Percentiles rank a stretch among this genome's conserved stretches.
Evolutionary conservation across 257 asterid species (phyloP).

Genomic region (Solanum chmielewskii): DNA sequence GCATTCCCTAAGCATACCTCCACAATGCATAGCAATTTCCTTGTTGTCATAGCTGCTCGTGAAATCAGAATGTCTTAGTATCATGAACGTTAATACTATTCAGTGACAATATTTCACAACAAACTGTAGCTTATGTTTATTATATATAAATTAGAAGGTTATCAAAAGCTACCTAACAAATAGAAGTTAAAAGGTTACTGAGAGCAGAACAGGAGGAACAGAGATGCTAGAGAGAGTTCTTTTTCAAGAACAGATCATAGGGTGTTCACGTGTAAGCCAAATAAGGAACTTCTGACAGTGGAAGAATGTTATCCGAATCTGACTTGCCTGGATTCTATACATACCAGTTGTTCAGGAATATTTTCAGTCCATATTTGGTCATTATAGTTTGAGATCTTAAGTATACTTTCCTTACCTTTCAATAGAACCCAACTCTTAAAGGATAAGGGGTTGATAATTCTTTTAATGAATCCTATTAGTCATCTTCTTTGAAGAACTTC

Average conservation of each 20-base stretch:
- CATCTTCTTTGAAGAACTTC: not conserved
- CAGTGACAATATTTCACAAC: not conserved
- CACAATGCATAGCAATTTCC: constrained; percentile 93
- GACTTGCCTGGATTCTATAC: not conserved
- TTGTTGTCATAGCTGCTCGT: constrained; percentile 83
- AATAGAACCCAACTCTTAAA: not conserved
- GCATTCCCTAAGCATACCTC: constrained; percentile 97
- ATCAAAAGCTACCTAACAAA: not conserved
- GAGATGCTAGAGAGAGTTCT: not conserved
- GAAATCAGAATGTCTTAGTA: constrained; percentile 2
- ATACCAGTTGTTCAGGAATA: not conserved
- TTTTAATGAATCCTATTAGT: not conserved
- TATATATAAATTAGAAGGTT: not conserved
- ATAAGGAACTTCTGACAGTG: not conserved
- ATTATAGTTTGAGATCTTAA: not conserved
- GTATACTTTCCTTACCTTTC: not conserved
- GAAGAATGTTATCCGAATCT: not conserved
- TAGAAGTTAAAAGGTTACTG: not conserved
- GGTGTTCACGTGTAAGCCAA: not conserved
- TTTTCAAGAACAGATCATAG: not conserved
- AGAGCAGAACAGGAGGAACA: not conserved
- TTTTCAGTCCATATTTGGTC: not conserved
- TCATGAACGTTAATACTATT: not conserved
- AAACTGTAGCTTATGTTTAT: not conserved
- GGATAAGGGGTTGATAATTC: not conserved